Conservation (phyloP, 495 filamentous ascomycete genomes). For the Hypomontagnella monticulosa region DNA sequence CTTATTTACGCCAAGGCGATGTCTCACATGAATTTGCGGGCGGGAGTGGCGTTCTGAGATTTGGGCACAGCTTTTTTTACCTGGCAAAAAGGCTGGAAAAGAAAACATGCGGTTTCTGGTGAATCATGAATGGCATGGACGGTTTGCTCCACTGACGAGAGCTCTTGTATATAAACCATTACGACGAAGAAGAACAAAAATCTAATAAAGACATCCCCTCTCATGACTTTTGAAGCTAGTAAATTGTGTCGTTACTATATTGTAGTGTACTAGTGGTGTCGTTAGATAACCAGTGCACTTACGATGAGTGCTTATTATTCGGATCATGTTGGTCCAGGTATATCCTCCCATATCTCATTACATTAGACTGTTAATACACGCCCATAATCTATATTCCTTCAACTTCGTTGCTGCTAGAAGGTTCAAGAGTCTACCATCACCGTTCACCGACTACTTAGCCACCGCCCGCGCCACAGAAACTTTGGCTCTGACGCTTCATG, state of each 20-base stretch:
- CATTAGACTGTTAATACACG: no score
- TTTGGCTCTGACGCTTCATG: conserved; percentile 25
- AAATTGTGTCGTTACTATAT: neutral
- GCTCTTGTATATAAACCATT: conserved; percentile 45
- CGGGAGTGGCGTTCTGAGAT: conserved; percentile 61
- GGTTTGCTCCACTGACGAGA: conserved; percentile 28
- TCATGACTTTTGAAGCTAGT: conserved; percentile 31
- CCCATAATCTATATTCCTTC: no score
- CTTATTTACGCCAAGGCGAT: conserved; percentile 34
- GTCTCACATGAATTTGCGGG: conserved; percentile 45
- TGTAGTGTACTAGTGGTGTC: no score
- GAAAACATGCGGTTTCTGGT: conserved; percentile 32
- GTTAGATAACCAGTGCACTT: no score
- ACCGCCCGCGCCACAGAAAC: conserved; percentile 29
- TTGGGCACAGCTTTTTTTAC: conserved; percentile 46
- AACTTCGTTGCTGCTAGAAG: no score
- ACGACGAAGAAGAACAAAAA: conserved; percentile 38
- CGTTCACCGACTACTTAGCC: no score
- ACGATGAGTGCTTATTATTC: no score
- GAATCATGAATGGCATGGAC: conserved; percentile 43
- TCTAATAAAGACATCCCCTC: conserved; percentile 48
- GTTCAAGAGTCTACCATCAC: no score
- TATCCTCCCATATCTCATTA: no score
- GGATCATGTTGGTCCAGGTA: no score
- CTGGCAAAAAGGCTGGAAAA: conserved; percentile 33